Conservation (phyloP, 2,329 filamentous ascomycete species). For the Madurella fahalii region DNA sequence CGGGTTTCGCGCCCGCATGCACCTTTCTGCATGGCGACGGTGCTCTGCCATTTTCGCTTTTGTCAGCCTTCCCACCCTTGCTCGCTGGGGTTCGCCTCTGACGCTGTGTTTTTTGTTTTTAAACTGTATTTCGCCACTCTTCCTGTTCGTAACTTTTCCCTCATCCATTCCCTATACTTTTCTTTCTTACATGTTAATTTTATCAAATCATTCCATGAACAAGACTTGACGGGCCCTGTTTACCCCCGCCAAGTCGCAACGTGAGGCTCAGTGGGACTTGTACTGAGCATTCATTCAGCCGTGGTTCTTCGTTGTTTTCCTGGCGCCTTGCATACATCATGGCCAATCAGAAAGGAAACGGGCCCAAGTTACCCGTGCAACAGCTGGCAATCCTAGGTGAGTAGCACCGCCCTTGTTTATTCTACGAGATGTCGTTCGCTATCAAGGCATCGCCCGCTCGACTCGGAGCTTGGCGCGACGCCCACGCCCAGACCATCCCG, state of each 20-base stretch:
- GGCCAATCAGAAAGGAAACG: constrained; percentile 23
- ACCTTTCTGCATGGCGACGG: neutral
- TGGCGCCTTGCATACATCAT: constrained; percentile 15
- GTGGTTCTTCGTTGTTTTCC: neutral
- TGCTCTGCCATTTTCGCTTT: too few relatives aligned
- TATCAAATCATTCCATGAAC: neutral
- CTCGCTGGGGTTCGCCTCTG: neutral
- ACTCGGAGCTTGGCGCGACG: neutral
- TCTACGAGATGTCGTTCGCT: neutral
- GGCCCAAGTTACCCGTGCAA: constrained; percentile 66
- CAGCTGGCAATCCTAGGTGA: constrained; percentile 76
- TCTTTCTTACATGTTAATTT: neutral
- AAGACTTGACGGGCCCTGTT: neutral
- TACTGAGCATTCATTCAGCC: neutral
- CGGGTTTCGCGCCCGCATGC: neutral
- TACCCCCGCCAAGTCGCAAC: neutral
- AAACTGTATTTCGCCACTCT: neutral
- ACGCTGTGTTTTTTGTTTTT: neutral
- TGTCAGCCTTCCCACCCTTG: constrained; percentile 6
- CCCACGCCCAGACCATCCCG: constrained; percentile 9
- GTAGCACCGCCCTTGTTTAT: constrained; percentile 27
- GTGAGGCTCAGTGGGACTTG: neutral
- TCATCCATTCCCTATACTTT: neutral
- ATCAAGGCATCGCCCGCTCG: neutral
- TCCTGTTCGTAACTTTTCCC: neutral